Conservation (phyloP, 1,139 yeast species). For the Kurtzmaniella quercitrusa region DNA sequence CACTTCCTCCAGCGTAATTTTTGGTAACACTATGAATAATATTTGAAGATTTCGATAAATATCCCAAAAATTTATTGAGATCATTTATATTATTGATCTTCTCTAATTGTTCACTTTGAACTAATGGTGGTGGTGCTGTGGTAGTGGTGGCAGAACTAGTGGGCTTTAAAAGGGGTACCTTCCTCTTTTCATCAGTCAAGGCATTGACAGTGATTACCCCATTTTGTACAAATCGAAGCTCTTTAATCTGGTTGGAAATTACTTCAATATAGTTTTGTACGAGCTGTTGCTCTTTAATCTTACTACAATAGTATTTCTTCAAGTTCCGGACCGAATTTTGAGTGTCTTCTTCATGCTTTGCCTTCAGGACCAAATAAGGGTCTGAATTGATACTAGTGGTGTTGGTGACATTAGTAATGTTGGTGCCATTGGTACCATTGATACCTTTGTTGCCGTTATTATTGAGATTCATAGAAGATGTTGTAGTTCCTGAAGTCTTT, state of each 20-base stretch:
- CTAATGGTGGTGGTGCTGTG: conserved; percentile 6
- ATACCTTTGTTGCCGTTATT: not conserved
- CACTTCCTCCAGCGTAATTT: conserved; percentile 11
- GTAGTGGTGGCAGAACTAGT: conserved; percentile 5
- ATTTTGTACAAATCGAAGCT: conserved; percentile 41
- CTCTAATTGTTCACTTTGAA: conserved; percentile 34
- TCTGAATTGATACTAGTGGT: conserved; percentile 1
- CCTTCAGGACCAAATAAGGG: conserved; percentile 1
- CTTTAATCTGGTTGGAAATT: conserved; percentile 42
- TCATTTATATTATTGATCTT: conserved; percentile 39
- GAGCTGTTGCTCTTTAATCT: conserved; percentile 43
- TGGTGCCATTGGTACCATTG: not conserved
- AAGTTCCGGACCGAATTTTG: conserved; percentile 16
- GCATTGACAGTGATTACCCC: conserved; percentile 47
- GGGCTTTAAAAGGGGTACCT: conserved; percentile 5
- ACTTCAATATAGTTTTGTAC: conserved; percentile 43
- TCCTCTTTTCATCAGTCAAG: conserved; percentile 16
- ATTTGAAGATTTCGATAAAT: conserved; percentile 35
- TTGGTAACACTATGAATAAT: conserved; percentile 41
- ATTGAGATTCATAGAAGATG: not conserved
- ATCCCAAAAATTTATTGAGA: conserved; percentile 39
- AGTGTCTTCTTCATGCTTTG: conserved; percentile 5
- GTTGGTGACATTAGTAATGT: not conserved
- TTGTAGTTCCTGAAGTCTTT: not conserved
- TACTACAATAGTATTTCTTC: conserved; percentile 32